A percentile compares a stretch with the other conserved stretches of the same genome.
These are phyloP conservation scores for Neurospora pannonica DNA, from an alignment of 495 filamentous ascomycete genomes.

Conservation along the genomic window DNA sequence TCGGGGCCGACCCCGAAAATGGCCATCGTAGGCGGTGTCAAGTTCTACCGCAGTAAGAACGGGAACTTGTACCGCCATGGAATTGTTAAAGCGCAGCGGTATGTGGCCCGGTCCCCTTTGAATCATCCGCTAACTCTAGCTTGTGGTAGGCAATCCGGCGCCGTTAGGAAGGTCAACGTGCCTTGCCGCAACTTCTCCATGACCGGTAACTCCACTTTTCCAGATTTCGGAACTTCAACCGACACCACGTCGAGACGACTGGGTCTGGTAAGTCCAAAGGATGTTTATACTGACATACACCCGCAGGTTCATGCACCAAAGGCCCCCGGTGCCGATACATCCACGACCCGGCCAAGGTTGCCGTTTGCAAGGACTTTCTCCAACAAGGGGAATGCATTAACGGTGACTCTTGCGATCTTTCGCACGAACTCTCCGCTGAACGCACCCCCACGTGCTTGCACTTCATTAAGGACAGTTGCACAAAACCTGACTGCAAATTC, in stretches of 20 bases:
- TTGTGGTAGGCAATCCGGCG: conserved; percentile 28
- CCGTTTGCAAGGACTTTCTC: conserved; percentile 83
- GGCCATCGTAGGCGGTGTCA: conserved; percentile 69
- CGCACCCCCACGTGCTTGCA: conserved; percentile 82
- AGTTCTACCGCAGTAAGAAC: conserved; percentile 80
- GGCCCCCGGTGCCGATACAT: conserved; percentile 70
- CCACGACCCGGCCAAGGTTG: conserved; percentile 82
- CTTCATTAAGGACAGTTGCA: conserved; percentile 84
- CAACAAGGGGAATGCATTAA: conserved; percentile 67
- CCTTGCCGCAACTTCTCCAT: conserved; percentile 84
- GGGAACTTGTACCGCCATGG: conserved; percentile 81
- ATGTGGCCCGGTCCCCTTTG: conserved; percentile 24
- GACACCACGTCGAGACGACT: conserved; percentile 11
- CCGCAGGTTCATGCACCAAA: conserved; percentile 68
- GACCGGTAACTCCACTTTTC: conserved; percentile 64
- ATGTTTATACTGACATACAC: conserved; percentile 24
- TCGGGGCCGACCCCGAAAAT: conserved; percentile 67
- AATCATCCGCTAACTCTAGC: conserved; percentile 16
- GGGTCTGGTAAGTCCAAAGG: conserved; percentile 16
- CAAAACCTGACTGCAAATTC: conserved; percentile 82
- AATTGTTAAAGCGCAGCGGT: conserved; percentile 57
- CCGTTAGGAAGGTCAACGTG: conserved; percentile 60
- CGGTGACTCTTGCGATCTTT: conserved; percentile 83
- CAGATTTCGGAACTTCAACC: conserved; percentile 25
- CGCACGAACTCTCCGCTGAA: conserved; percentile 80